Conservation (phyloP, 768 basidiomycete species). For the Phlegmacium glaucopus region DNA sequence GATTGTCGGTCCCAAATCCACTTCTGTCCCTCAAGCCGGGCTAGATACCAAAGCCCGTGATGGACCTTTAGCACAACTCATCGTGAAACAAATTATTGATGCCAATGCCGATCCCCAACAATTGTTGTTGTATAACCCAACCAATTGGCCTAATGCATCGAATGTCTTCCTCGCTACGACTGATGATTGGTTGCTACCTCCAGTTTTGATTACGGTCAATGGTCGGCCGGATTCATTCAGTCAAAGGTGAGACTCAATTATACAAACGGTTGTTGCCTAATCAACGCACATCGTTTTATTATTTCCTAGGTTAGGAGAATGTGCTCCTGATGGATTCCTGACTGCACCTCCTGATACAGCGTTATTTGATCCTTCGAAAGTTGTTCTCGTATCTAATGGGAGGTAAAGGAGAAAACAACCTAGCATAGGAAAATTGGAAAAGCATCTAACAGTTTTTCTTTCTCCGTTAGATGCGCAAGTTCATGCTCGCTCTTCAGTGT, state of each 20-base stretch:
- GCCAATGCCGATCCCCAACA: conserved; percentile 41
- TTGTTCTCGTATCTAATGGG: conserved; percentile 54
- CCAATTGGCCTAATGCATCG: conserved; percentile 44
- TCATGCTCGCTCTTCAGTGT: conserved; percentile 48
- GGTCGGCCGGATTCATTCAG: conserved; percentile 50
- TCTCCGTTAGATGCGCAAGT: conserved; percentile 39
- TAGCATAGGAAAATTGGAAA: neutral
- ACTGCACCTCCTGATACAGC: conserved; percentile 37
- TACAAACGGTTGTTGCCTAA: too few relatives aligned
- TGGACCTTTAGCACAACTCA: conserved; percentile 47
- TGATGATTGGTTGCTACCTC: conserved; percentile 48
- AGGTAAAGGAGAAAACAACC: conserved; percentile 46
- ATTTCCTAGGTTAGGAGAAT: conserved; percentile 42
- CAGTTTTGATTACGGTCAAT: conserved; percentile 42
- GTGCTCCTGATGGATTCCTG: conserved; percentile 23
- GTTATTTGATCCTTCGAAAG: conserved; percentile 49
- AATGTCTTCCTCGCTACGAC: conserved; percentile 36
- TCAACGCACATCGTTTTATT: neutral
- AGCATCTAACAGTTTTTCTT: neutral
- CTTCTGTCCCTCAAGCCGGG: conserved; percentile 54
- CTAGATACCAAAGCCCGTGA: conserved; percentile 49
- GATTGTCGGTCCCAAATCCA: conserved; percentile 51
- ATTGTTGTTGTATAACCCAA: conserved; percentile 46
- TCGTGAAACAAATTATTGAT: conserved; percentile 40
- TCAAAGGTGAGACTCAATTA: conserved; percentile 38